A percentile compares a stretch with the other conserved stretches of the same genome.
Evolutionary conservation across 495 filamentous ascomycete species (phyloP).

Genomic region (Penicillium goetzii): DNA sequence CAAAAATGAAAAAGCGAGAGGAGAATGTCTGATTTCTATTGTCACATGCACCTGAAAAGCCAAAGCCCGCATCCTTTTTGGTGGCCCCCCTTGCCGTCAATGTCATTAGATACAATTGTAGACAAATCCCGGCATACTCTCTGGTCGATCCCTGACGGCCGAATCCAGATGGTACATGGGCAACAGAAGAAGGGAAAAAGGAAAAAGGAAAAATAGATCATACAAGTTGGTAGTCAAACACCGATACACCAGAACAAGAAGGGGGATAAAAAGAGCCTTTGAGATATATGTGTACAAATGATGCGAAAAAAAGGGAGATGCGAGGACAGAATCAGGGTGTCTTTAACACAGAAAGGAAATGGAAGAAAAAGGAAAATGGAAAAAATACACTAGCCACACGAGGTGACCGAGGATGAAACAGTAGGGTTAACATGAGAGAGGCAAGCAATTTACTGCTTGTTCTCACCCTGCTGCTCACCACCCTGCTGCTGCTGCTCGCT

Average conservation of each 20-base stretch:
- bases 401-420: conserved; percentile 7
- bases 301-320: conserved; percentile 38
- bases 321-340: conserved; percentile 32
- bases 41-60: conserved; percentile 49
- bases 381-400: conserved; percentile 37
- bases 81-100: conserved; percentile 47
- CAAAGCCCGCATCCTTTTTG: conserved; percentile 46
- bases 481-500: conserved; percentile 65
- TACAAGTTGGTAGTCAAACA: conserved; percentile 40
- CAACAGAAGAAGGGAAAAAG: conserved; percentile 36
- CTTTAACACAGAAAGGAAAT: conserved; percentile 27
- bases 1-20: conserved; percentile 41
- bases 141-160: conserved; percentile 9
- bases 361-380: conserved; percentile 30
- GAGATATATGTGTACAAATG: conserved; percentile 51
- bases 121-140: conserved; percentile 40
- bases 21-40: conserved; percentile 54
- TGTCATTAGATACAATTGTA: conserved; percentile 54
- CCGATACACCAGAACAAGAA: conserved; percentile 46
- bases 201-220: conserved; percentile 29
- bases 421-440: conserved; percentile 6
- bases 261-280: conserved; percentile 30
- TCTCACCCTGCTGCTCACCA: conserved; percentile 73
- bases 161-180: conserved; percentile 38
- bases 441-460: conserved; percentile 67